Conservation (phyloP, 805 yeast species). For the Monosporozyma yasuniensis region DNA sequence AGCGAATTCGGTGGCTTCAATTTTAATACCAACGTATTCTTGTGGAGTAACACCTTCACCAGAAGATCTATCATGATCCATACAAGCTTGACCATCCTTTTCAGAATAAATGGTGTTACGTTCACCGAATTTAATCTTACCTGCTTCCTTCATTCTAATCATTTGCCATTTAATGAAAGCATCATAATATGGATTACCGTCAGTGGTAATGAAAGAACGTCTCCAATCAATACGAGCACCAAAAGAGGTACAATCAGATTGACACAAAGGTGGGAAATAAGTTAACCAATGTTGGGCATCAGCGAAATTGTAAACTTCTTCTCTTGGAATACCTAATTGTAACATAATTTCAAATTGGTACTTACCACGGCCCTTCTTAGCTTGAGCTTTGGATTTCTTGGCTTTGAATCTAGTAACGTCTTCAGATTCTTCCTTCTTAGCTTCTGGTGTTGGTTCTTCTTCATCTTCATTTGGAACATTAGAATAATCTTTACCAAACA, state of each 20-base stretch:
- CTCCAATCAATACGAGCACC: slow-evolving; percentile 99
- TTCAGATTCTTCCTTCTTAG: slow-evolving; percentile 40
- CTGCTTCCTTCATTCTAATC: slow-evolving; percentile 72
- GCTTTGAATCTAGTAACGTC: slow-evolving; percentile 90
- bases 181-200: slow-evolving; percentile 89
- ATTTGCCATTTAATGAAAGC: slow-evolving; percentile 95
- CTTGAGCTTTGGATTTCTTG: slow-evolving; percentile 86
- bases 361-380: slow-evolving; percentile 89
- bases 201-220: slow-evolving; percentile 91
- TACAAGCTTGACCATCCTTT: slow-evolving; percentile 98
- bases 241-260: slow-evolving; percentile 64
- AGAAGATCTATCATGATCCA: slow-evolving; percentile 95
- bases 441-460: slow-evolving; percentile 33
- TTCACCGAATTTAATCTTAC: slow-evolving; percentile 95
- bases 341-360: slow-evolving; percentile 95
- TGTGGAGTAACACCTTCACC: slow-evolving; percentile 98
- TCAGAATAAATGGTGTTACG: slow-evolving; percentile 95
- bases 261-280: slow-evolving; percentile 85
- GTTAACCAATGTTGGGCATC: slow-evolving; percentile 87
- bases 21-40: slow-evolving; percentile 91
- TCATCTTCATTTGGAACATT: slow-evolving; percentile 58
- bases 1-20: slow-evolving; percentile 53
- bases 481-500: slow-evolving; percentile 74
- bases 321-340: slow-evolving; percentile 79
- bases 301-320: slow-evolving; percentile 80